Percentiles rank a stretch among this genome's conserved stretches.
phyloP scores from a whole-genome alignment of 345 rosid genomes.

The Punica granatum region DNA sequence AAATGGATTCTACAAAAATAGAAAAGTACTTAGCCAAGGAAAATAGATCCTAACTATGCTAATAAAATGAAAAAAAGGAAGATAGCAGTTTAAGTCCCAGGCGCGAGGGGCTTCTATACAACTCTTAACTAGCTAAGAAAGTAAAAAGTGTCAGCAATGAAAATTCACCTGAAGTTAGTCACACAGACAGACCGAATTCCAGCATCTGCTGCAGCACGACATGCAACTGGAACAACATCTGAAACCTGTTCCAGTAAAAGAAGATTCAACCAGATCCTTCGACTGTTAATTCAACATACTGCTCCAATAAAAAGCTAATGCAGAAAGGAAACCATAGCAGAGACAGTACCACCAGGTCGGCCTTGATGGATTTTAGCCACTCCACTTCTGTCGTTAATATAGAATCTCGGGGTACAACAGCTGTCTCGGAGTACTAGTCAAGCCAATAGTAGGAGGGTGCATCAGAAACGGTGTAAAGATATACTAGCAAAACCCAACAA shows the following conservation, averaged over 20 bases:
- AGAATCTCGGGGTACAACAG: constrained; percentile 79
- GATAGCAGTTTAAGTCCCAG: background rate
- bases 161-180: constrained; percentile 83
- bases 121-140: background rate
- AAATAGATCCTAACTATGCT: background rate
- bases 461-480: background rate
- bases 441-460: background rate
- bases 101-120: background rate
- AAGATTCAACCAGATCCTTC: background rate
- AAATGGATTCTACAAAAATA: background rate
- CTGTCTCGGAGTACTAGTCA: constrained; percentile 86
- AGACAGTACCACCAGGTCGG: constrained; percentile 75
- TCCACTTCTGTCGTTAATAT: constrained; percentile 71
- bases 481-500: too few relatives aligned
- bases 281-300: background rate
- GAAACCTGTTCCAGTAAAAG: constrained; percentile 51
- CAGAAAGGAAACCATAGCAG: constrained; percentile 1
- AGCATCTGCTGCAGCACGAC: constrained; percentile 99
- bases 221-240: constrained; percentile 96
- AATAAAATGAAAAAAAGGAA: background rate
- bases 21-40: background rate
- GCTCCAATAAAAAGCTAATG: background rate
- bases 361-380: constrained; percentile 90
- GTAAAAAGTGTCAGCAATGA: background rate
- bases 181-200: constrained; percentile 97